Percentiles rank a stretch among this genome's conserved stretches.
These are phyloP conservation scores for Canna indica DNA, from an alignment of 176 grass and related monocot species.

Conservation along the genomic window DNA sequence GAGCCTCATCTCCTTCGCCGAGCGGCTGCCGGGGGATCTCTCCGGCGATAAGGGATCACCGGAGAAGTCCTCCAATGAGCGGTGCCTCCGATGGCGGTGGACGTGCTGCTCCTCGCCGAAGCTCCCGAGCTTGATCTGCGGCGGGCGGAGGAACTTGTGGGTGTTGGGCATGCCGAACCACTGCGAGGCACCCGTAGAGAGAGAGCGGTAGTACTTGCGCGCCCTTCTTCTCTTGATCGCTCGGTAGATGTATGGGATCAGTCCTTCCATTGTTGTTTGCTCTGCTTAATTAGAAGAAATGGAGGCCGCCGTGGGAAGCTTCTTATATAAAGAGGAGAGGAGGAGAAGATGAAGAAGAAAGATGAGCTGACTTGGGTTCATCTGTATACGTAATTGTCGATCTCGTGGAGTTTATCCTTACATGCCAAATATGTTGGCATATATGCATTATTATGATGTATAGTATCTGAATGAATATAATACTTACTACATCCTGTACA, in stretches of 20 bases:
- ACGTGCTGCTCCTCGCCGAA: not conserved
- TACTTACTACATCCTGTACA: no score
- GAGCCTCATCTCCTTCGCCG: not conserved
- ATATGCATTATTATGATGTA: no score
- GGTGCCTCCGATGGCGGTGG: not conserved
- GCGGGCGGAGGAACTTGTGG: not conserved
- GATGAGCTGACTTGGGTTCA: no score
- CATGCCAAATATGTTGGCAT: no score
- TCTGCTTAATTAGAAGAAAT: no score
- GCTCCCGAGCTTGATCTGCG: conserved; percentile 5
- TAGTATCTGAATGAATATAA: no score
- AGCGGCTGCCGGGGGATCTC: not conserved
- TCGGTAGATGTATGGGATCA: conserved; percentile 11
- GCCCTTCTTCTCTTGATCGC: conserved; percentile 2
- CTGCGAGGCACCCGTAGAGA: not conserved
- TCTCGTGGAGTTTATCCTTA: no score
- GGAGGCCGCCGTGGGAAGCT: no score
- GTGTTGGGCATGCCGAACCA: not conserved
- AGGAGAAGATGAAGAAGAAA: no score
- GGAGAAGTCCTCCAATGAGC: not conserved
- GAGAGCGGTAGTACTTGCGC: not conserved
- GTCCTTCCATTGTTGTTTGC: conserved; percentile 3
- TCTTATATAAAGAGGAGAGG: no score
- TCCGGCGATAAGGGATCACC: not conserved
- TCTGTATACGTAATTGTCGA: no score